Evolutionary conservation across 2,329 filamentous ascomycete species (phyloP), one percentile per base, ranked within the genome.

Genomic region (Pseudonectria buxi): DNA sequence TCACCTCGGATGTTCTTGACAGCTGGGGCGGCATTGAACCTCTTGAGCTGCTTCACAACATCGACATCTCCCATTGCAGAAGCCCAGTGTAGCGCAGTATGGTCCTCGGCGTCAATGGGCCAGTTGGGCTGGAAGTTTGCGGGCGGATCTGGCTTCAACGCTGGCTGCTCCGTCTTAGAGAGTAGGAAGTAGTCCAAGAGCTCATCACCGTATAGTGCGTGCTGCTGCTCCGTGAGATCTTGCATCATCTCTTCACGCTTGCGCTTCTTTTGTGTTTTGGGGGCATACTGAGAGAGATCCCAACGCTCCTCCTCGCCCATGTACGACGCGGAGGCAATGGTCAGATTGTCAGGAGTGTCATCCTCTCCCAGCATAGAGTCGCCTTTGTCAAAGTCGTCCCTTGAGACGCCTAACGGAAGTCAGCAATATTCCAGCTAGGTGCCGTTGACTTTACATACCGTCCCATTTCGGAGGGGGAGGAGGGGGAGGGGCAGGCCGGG

Each of bases 31-130:
- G 90, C 88, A 28, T 85, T 82, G 41, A 89, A 87, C 27, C 79
- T 74, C 50, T 92, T 83, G 13, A 98, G 70, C 58, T 94, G 84
- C 58, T 83, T 87, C 43, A 95, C 86, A 12, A 96, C 86, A 32
- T 90, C 85, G 22, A 95, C 71, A 49, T 96, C 92, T 39, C 92
- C 92, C 90, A 98, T 98, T 15, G 92, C 87, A 35, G 87, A 88
- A 13, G 89, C 92, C 92, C 92, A 98, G 57, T 98, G 92, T 47
- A 98, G 74, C 6, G 90, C 89, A 3, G 88, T 94, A 55, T 96
- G 89, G 9, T 83, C 82, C 51, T 94, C 88, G 28, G 88, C 84
- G 57, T 98, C 92, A 44, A 98, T 95, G n/a, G 82, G 73, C 59
- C 86, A 85, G 61, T 98, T 84, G 6, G 94, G 81, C 54, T 94